Evolutionary conservation across 2,329 filamentous ascomycete species (phyloP), one percentile per base, ranked within the genome.

Genomic region (Botrytis galanthina): DNA sequence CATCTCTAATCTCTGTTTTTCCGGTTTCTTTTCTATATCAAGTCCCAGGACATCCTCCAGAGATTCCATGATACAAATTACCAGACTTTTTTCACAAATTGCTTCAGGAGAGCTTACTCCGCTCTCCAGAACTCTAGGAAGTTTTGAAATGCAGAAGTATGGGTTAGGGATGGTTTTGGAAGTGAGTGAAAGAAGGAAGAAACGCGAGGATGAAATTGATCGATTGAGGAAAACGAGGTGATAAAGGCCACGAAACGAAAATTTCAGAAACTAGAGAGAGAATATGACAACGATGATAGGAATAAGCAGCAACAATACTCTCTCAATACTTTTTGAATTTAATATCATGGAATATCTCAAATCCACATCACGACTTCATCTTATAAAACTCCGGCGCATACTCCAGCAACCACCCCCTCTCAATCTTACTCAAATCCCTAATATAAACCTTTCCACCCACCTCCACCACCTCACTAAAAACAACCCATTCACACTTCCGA

Each of bases 381-480:
- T 89, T 87, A 81, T 97, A 97, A 81, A 92, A 98, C 72, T 92
- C 90, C 0, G 93, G 90, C 22, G 93, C 94, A 85, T 95, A 97
- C 82, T 98, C 94, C 66, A 95, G 81, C 78, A 99, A 86, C 93
- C 95, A 99, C n/a, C 85, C 86, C 86, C 94, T 97, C 81, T 98
- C 93, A 78, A 98, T 93, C 84, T 93, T 96, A n/a, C 91, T 96
- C 74, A 98, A 85, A 82, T 98, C 95, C 72, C 94, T 87, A 78
- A 99, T 97, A 81, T 92, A 98, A 0, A 89, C 94, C 86, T 98
- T 98, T 76, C 89, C 89, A 16, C 92, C 90, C 7, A 93, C 97
- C 84, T 98, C 93, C 86, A 97, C 89, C 54, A 97, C 90, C 83
- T 98, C 95, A 79, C 97, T 92, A 80, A 98, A 99, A 48, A 99